A percentile compares a stretch with the other conserved stretches of the same genome.
These are phyloP conservation scores for Croton laevigatus DNA, from an alignment of 441 rosid species.

Conservation along the genomic window DNA sequence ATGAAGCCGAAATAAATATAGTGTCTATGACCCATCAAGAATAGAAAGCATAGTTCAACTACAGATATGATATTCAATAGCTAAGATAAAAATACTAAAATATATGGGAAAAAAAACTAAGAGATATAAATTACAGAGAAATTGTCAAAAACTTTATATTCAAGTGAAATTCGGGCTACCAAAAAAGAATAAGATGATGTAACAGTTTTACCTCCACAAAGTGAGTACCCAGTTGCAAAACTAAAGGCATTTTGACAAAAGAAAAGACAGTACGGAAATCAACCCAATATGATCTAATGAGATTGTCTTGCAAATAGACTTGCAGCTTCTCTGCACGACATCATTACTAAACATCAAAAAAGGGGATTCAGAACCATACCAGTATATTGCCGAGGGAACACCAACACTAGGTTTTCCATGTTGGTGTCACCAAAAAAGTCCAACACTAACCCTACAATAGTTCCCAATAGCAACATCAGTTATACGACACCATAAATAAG, in stretches of 20 bases:
- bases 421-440: constrained; percentile 47
- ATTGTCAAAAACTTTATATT: neutral
- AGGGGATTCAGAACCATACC: constrained; percentile 56
- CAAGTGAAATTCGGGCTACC: neutral
- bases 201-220: neutral
- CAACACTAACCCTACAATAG: constrained; percentile 63
- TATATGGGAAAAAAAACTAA: neutral
- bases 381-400: constrained; percentile 49
- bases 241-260: neutral
- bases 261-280: constrained; percentile 1
- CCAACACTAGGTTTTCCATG: constrained; percentile 54
- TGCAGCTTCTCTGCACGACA: constrained; percentile 30
- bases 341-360: constrained; percentile 31
- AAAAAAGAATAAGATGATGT: neutral
- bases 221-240: neutral
- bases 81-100: neutral
- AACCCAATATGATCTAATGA: constrained; percentile 20
- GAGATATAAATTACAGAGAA: neutral
- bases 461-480: constrained; percentile 44
- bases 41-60: neutral
- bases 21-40: neutral
- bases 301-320: constrained; percentile 20
- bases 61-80: neutral
- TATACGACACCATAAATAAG: constrained; percentile 30
- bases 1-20: neutral